Evolutionary conservation across 495 filamentous ascomycete species (phyloP), one percentile per base, ranked within the genome.

Genomic region (Geoglossum glabrum): DNA sequence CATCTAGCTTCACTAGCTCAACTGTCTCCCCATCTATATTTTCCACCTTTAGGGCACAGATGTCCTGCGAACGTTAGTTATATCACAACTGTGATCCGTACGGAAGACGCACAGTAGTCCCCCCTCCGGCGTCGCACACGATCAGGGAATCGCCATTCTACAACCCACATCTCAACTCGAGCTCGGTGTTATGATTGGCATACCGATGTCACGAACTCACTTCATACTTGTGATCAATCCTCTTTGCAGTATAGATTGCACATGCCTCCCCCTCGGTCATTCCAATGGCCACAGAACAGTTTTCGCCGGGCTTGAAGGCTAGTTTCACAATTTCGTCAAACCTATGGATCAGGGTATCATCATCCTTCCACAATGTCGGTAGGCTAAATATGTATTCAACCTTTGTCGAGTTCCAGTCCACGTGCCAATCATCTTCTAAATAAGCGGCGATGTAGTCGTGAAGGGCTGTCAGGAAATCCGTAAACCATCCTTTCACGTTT

Each of bases 51-150:
- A 52, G 49, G 28, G 30, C 25, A 30, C 49, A 52, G 25, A 52
- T 13, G 17, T 52, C 49, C 49, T 52, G 30, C 26, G 46, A 30
- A 13, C n/a, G 19, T 3, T 21, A 21, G 26, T 52, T n/a, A 52
- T 1, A 31, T 27, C 15, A 4, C 1, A 30, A 15, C 6, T 9
- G 11, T 1, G 25, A n/a, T 28, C 43, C 9, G 51, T 59, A 55
- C 67, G 67, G 52, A 61, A 69, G n/a, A 73, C 67, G 58, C 70
- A 68, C n/a, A 73, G 60, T 58, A 70, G 71, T 58, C 68, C 47
- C 11, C 73, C 72, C 72, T 17, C 72, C 72, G 15, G 68, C 72
- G 66, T 75, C 72, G 56, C 72, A 74, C 25, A 74, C 69, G 23
- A 75, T 63, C 17, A 74, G 57, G 23, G 71, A 64, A 34, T 74